Conservation (phyloP, 345 rosid genomes). For the Firmiana major region DNA sequence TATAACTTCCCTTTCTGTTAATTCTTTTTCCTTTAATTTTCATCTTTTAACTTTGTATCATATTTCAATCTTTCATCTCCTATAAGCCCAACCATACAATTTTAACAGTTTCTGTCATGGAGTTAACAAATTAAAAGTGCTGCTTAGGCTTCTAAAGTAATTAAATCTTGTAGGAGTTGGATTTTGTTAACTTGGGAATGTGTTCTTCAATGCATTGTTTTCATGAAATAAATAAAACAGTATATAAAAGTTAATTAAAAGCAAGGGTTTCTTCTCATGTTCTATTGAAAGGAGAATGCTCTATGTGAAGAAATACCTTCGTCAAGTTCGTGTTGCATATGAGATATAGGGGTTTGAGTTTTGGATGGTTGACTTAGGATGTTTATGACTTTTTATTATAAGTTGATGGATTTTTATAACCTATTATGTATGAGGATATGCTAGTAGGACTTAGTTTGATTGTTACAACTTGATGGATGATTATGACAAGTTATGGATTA, state of each 20-base stretch:
- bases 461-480: too few species aligned
- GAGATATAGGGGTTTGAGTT: too few species aligned
- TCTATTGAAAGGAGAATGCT: too few species aligned
- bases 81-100: background rate
- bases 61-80: background rate
- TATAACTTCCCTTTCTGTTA: background rate
- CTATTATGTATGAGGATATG: too few species aligned
- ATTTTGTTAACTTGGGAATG: background rate
- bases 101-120: background rate
- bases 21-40: background rate
- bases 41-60: background rate
- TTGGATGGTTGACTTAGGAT: too few species aligned
- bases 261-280: conserved; percentile 22
- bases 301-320: too few species aligned
- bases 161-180: conserved; percentile 11
- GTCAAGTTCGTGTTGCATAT: too few species aligned
- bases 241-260: background rate
- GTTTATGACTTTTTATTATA: too few species aligned
- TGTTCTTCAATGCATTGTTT: conserved; percentile 27
- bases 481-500: too few species aligned
- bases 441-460: too few species aligned
- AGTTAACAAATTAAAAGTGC: background rate
- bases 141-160: background rate
- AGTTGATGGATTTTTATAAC: too few species aligned
- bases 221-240: conserved; percentile 27